A percentile compares a stretch with the other conserved stretches of the same genome.
Conservation (phyloP, 441 rosid genomes). For the Kokia cookei region DNA sequence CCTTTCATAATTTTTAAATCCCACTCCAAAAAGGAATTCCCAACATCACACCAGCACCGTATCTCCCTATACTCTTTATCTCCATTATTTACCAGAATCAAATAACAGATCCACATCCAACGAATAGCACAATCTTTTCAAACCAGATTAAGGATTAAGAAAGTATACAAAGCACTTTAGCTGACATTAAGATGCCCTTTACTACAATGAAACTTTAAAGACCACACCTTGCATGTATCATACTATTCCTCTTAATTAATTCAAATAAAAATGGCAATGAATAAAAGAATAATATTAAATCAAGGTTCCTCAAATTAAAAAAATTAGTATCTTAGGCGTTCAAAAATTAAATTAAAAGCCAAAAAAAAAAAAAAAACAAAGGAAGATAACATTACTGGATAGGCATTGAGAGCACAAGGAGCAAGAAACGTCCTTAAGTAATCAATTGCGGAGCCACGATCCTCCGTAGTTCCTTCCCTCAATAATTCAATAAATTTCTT, state of each 20-base stretch:
- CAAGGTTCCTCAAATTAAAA: neutral
- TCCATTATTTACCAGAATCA: neutral
- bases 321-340: neutral
- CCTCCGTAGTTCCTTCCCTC: conserved; percentile 70
- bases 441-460: conserved; percentile 52
- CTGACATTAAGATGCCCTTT: neutral
- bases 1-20: neutral
- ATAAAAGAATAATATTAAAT: neutral
- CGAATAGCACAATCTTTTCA: neutral
- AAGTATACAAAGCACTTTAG: neutral
- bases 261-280: neutral
- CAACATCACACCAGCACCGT: neutral
- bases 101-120: neutral
- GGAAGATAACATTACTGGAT: conserved; percentile 49
- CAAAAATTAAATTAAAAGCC: neutral
- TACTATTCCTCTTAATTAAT: neutral
- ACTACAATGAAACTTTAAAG: neutral
- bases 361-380: neutral
- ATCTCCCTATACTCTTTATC: neutral
- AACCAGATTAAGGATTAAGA: neutral
- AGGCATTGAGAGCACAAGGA: conserved; percentile 95
- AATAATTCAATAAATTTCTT: conserved; percentile 88
- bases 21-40: neutral
- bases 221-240: neutral
- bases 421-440: conserved; percentile 81